Percentiles rank a stretch among this genome's conserved stretches.
Conservation (phyloP, 352 stramenopile genomes). For the Plasmopara muralis region DNA sequence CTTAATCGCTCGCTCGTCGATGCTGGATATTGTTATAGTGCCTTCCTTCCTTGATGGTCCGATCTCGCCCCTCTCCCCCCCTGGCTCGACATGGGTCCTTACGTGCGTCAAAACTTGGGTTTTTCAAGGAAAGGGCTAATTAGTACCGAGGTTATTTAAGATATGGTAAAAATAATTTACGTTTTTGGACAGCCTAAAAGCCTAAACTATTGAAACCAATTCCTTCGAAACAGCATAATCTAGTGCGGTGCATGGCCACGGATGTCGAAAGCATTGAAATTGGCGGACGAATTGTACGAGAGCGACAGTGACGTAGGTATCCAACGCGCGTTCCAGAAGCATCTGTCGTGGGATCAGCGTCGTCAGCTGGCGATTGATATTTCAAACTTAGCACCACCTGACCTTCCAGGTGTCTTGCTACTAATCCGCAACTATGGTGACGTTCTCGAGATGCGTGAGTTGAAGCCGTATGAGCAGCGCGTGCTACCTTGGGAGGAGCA, state of each 20-base stretch:
- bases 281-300: conserved; percentile 27
- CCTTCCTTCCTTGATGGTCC: conserved; percentile 13
- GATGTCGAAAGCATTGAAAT: conserved; percentile 1
- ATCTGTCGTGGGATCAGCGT: conserved; percentile 64
- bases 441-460: conserved; percentile 26
- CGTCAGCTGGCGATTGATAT: conserved; percentile 60
- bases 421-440: conserved; percentile 41
- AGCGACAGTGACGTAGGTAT: conserved; percentile 17
- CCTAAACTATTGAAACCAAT: neutral
- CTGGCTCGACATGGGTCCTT: conserved; percentile 14
- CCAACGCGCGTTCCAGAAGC: conserved; percentile 17
- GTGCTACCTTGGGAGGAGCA: conserved; percentile 22
- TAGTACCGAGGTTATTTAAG: too few relatives aligned
- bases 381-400: conserved; percentile 53
- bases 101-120: neutral
- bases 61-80: conserved; percentile 11
- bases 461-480: conserved; percentile 17
- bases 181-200: neutral
- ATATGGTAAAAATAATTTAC: too few relatives aligned
- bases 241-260: neutral
- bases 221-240: neutral
- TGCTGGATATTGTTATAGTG: conserved; percentile 18
- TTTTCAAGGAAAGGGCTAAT: neutral
- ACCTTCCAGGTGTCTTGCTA: conserved; percentile 58
- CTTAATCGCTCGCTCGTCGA: conserved; percentile 8